Conservation (phyloP, 2,329 filamentous ascomycete genomes). For the Arthrobotrys iridis region DNA sequence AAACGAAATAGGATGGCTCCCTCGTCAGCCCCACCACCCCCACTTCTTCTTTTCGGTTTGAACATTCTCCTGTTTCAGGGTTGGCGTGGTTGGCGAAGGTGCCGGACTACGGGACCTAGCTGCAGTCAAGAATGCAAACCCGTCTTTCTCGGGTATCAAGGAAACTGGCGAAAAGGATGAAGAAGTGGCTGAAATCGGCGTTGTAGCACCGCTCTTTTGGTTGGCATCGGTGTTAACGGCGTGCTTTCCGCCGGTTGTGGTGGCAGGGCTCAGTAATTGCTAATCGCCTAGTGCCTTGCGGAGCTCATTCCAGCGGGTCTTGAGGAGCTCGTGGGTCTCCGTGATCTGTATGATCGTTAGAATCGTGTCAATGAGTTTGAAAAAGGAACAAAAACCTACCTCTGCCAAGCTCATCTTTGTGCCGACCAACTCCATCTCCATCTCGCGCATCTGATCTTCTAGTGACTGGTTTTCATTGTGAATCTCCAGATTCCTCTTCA, state of each 20-base stretch:
- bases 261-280: conserved; percentile 54
- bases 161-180: conserved; percentile 22
- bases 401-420: conserved; percentile 96
- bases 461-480: conserved; percentile 90
- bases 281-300: conserved; percentile 66
- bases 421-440: conserved; percentile 90
- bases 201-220: conserved; percentile 46
- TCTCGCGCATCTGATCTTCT: conserved; percentile 88
- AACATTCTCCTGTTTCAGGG: conserved; percentile 9
- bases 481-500: conserved; percentile 90
- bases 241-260: conserved; percentile 33
- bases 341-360: conserved; percentile 58
- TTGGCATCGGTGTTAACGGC: conserved; percentile 24
- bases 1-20: conserved; percentile 20
- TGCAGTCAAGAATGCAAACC: conserved; percentile 47
- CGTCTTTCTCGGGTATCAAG: conserved; percentile 44
- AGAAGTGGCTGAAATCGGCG: conserved; percentile 46
- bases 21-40: conserved; percentile 53
- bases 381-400: conserved; percentile 66
- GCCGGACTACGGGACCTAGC: conserved; percentile 26
- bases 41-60: conserved; percentile 43
- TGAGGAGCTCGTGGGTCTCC: conserved; percentile 74
- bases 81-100: conserved; percentile 35
- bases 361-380: conserved; percentile 52
- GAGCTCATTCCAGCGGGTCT: conserved; percentile 80